These are phyloP conservation scores for Ramaria sp. DNA, from an alignment of 768 basidiomycete species.

Conservation along the genomic window DNA sequence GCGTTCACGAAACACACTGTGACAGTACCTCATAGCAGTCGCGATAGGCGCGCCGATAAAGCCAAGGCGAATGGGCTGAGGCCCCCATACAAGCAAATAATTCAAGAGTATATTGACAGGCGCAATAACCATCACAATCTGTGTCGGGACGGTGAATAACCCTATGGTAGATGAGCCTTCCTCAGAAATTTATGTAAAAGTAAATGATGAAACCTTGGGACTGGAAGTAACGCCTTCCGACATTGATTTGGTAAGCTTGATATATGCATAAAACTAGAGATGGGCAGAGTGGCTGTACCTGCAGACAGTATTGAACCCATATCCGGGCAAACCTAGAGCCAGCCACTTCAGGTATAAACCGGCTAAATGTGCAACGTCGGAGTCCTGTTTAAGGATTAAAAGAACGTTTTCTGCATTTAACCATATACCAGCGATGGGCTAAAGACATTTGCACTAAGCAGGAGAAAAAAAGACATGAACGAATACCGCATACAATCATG, in stretches of 20 bases:
- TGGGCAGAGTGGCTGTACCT: slow-evolving; percentile 22
- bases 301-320: slow-evolving; percentile 44
- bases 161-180: slow-evolving; percentile 28
- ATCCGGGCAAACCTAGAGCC: slow-evolving; percentile 71
- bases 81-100: slow-evolving; percentile 88
- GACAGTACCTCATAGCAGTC: slow-evolving; percentile 41
- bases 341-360: slow-evolving; percentile 67
- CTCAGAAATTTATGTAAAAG: neutral
- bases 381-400: slow-evolving; percentile 66
- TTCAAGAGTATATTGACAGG: slow-evolving; percentile 80
- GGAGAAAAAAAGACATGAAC: neutral
- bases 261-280: neutral
- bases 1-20: neutral
- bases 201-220: slow-evolving; percentile 51
- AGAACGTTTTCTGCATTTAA: slow-evolving; percentile 73
- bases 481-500: slow-evolving; percentile 41
- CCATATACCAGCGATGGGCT: slow-evolving; percentile 64
- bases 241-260: neutral
- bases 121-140: slow-evolving; percentile 70
- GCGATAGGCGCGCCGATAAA: slow-evolving; percentile 91
- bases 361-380: slow-evolving; percentile 72
- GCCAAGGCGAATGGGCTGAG: slow-evolving; percentile 63
- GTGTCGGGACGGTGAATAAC: slow-evolving; percentile 76
- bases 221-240: slow-evolving; percentile 59
- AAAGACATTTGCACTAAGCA: slow-evolving; percentile 12